Percentiles rank a stretch among this genome's conserved stretches.
Conservation (phyloP, 2,329 filamentous ascomycete genomes). For the Hyphodiscus sp. region DNA sequence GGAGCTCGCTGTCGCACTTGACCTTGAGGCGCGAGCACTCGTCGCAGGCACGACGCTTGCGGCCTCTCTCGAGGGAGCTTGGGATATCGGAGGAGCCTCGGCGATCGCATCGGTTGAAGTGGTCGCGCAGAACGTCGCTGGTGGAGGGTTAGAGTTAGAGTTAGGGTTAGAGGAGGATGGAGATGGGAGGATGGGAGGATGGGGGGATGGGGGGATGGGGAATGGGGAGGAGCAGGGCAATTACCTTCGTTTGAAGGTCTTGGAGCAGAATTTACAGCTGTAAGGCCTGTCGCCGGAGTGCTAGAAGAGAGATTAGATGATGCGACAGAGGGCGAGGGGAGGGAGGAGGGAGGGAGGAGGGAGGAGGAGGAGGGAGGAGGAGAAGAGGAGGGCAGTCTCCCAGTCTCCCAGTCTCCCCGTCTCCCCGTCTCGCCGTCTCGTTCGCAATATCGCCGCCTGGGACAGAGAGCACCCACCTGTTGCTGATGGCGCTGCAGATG, state of each 20-base stretch:
- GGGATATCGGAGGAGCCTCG: constrained; percentile 27
- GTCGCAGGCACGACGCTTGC: constrained; percentile 30
- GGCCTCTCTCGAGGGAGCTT: constrained; percentile 27
- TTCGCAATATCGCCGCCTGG: no score
- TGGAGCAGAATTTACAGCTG: constrained; percentile 30
- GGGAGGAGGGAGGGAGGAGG: no score
- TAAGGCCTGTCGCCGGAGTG: constrained; percentile 27
- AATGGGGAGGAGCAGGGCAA: no score
- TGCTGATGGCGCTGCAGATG: constrained; percentile 29
- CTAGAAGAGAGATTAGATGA: constrained; percentile 9
- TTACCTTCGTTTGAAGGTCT: constrained; percentile 31
- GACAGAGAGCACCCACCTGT: no score
- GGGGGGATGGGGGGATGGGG: no score
- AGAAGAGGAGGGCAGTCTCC: no score
- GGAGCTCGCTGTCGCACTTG: constrained; percentile 29
- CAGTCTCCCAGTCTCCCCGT: no score
- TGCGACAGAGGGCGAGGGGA: no score
- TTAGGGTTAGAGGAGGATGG: background rate
- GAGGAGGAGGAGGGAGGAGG: no score
- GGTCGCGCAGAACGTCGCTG: constrained; percentile 31
- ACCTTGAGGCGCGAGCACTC: constrained; percentile 30
- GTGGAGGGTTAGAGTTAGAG: background rate
- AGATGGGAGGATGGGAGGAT: no score
- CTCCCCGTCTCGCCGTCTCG: no score
- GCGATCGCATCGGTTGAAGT: constrained; percentile 29